Conservation (phyloP, 768 basidiomycete species). For the Boletales sp. region DNA sequence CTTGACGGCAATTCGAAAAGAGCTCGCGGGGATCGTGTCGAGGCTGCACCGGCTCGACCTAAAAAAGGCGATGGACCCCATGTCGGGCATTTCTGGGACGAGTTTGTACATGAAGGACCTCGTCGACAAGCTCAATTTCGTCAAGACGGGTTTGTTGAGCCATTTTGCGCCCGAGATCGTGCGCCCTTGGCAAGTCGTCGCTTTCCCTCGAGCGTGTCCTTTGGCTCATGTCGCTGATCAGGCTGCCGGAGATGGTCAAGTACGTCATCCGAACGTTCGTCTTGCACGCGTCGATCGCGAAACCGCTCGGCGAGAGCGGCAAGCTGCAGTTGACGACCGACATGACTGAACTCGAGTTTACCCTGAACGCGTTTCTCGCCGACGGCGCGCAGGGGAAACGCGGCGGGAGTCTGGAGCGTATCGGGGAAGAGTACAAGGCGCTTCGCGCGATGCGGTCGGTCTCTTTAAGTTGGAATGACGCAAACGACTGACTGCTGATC, state of each 20-base stretch:
- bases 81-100: conserved; percentile 44
- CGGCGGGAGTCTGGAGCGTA: conserved; percentile 62
- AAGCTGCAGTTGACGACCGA: conserved; percentile 94
- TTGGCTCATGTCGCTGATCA: conserved; percentile 25
- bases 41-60: conserved; percentile 86
- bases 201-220: no score
- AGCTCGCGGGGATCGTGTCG: conserved; percentile 73
- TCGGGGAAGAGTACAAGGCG: conserved; percentile 85
- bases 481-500: no score
- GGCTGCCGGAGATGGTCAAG: conserved; percentile 65
- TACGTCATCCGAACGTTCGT: conserved; percentile 85
- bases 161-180: conserved; percentile 73
- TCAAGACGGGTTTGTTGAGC: conserved; percentile 75
- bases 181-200: conserved; percentile 58
- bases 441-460: conserved; percentile 83
- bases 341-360: conserved; percentile 96
- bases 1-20: conserved; percentile 68
- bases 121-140: conserved; percentile 73
- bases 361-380: conserved; percentile 73
- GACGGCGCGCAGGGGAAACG: conserved; percentile 57
- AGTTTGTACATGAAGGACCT: conserved; percentile 88
- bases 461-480: neutral
- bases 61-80: conserved; percentile 64
- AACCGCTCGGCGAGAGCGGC: conserved; percentile 87
- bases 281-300: conserved; percentile 89